Evolutionary conservation across 1,139 yeast genomes (phyloP), one percentile per base, ranked within the genome.

Genomic region (Geotrichum histeridarum): DNA sequence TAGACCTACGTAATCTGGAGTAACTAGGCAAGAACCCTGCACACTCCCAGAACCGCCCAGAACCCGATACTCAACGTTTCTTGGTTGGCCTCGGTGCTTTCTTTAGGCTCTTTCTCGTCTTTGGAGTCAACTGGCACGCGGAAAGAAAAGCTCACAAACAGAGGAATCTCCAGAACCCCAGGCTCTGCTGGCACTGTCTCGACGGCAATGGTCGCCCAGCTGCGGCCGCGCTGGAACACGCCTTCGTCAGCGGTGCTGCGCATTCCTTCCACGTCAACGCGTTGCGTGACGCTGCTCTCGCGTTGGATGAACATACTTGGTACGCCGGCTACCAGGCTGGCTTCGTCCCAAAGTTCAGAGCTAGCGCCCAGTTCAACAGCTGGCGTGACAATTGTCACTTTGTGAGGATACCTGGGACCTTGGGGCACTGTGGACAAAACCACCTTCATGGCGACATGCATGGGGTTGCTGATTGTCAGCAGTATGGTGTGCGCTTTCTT

Each of bases 171-270:
- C 12, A 59, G 47, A 4, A 45, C 36, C n/a, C 22, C 32, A 15
- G 17, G 9, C 5, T 11, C 33, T 6, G 57, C 42, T 1, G 62
- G 59, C 3, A 57, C 67, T 45, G 66, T 71, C 12, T 79, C 84
- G 8, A 78, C 80, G 14, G 77, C 83, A 38, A 77, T 84, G 15
- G 81, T 81, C 61, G 86, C 85, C 1, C 69, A 86, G 39, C 67
- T 82, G 38, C 68, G 82, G 50, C 85, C 82, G 59, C 81, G 81
- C 62, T 81, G 58, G 30, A 49, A 46, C 8, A 52, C 44, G 12
- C 50, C 50, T 6, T 32, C 44, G 4, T 48, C 44, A n/a, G 36
- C 30, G 17, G 50, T 35, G 49, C 57, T 59, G 2, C 65, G 57
- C 12, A 55, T 53, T 7, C 64, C 64, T 27, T 67, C 66, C 64